These are phyloP conservation scores for Flaveria robusta DNA, from an alignment of 129 eudicot genomes.

Conservation along the genomic window DNA sequence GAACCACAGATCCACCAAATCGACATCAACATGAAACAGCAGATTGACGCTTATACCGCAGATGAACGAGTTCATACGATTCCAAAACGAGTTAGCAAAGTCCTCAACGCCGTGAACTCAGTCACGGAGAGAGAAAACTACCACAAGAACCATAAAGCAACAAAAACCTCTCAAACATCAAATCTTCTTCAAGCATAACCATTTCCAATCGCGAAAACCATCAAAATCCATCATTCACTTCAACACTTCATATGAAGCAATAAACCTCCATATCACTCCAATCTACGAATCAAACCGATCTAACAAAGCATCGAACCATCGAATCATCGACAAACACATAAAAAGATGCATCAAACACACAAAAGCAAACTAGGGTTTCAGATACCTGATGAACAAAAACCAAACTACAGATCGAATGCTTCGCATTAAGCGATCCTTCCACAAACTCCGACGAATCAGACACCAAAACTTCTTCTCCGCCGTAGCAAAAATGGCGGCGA, in stretches of 20 bases:
- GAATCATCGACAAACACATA: conserved; percentile 26
- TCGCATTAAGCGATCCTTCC: conserved; percentile 35
- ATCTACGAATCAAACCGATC: conserved; percentile 31
- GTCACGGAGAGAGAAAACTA: no score
- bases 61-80: no score
- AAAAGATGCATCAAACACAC: conserved; percentile 26
- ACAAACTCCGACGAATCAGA: conserved; percentile 22
- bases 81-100: conserved; percentile 11
- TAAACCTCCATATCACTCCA: conserved; percentile 13
- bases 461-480: conserved; percentile 36
- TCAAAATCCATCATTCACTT: conserved; percentile 26
- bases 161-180: conserved; percentile 19
- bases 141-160: not conserved
- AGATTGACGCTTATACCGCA: conserved; percentile 9
- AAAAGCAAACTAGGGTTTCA: conserved; percentile 36
- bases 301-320: conserved; percentile 30
- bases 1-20: conserved; percentile 30
- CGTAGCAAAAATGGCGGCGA: conserved; percentile 44
- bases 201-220: conserved; percentile 17
- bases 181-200: conserved; percentile 14
- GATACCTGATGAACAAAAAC: conserved; percentile 34
- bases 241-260: conserved; percentile 22
- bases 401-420: conserved; percentile 29
- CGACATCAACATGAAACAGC: conserved; percentile 4
- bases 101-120: no score